These are phyloP conservation scores for Porcisia deanei DNA, from an alignment of 208 protist genomes.

Conservation along the genomic window DNA sequence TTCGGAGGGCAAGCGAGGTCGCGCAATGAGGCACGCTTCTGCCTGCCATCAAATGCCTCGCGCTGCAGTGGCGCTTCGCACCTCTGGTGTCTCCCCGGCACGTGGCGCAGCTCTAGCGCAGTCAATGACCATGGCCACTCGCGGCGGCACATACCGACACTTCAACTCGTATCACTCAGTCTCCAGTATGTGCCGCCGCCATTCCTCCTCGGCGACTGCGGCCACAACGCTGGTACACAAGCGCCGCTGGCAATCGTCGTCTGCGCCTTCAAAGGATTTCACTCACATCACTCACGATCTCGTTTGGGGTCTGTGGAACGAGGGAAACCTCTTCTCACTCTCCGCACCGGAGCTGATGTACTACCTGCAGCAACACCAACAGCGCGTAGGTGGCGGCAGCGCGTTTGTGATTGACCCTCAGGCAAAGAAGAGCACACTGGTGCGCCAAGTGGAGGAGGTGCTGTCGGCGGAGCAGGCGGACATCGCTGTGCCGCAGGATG, in stretches of 20 bases:
- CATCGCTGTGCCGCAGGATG: conserved; percentile 32
- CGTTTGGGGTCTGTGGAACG: conserved; percentile 92
- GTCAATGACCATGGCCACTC: neutral
- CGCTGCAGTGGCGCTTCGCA: neutral
- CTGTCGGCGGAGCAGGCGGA: conserved; percentile 76
- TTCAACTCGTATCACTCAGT: neutral
- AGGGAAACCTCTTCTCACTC: conserved; percentile 92
- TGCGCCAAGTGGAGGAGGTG: conserved; percentile 88
- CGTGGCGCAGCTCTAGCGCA: neutral
- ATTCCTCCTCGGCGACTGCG: neutral
- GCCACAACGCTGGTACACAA: neutral
- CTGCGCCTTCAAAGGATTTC: conserved; percentile 19
- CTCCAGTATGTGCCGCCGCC: neutral
- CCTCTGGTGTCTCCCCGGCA: neutral
- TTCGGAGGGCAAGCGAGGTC: neutral
- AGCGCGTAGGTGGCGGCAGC: conserved; percentile 6
- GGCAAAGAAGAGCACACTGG: conserved; percentile 82
- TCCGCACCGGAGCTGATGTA: conserved; percentile 74
- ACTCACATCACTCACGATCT: conserved; percentile 81
- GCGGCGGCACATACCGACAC: neutral
- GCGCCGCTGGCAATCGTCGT: conserved; percentile 22
- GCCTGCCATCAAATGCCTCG: neutral
- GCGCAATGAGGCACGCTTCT: neutral
- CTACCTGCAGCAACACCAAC: conserved; percentile 70
- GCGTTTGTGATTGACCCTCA: conserved; percentile 26